These are phyloP conservation scores for Pezicula radicicola DNA, from an alignment of 2,329 filamentous ascomycete species.

Conservation along the genomic window DNA sequence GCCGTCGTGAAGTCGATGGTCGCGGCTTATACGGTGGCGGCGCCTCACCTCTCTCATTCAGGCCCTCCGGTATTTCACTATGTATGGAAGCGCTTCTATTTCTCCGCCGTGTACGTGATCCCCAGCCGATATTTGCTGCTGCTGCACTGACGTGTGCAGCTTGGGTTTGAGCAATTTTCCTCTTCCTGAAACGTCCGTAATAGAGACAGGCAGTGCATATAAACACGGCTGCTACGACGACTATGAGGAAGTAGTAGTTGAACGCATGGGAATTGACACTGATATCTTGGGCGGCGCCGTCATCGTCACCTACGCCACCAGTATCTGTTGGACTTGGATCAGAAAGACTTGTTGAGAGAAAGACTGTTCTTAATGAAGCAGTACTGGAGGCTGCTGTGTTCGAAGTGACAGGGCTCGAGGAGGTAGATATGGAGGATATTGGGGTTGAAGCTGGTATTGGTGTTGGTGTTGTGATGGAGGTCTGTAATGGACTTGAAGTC, in stretches of 20 bases:
- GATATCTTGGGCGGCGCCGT: no score
- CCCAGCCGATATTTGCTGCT: no score
- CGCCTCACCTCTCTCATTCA: slow-evolving; percentile 62
- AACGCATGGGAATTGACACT: slow-evolving; percentile 44
- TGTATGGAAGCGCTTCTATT: background rate
- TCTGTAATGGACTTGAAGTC: no score
- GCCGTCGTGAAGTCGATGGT: slow-evolving; percentile 13
- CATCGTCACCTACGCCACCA: no score
- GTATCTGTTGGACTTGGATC: background rate
- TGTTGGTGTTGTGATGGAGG: background rate
- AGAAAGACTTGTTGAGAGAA: no score
- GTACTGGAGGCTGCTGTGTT: background rate
- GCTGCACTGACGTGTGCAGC: no score
- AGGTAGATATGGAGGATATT: slow-evolving; percentile 1
- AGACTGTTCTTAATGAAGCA: no score
- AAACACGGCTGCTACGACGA: slow-evolving; percentile 42
- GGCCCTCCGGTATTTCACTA: slow-evolving; percentile 43
- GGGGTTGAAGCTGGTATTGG: slow-evolving; percentile 3
- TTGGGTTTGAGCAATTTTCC: slow-evolving; percentile 11
- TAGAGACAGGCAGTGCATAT: slow-evolving; percentile 39
- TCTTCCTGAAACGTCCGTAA: slow-evolving; percentile 34
- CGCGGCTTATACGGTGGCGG: slow-evolving; percentile 55
- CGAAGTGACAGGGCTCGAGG: background rate
- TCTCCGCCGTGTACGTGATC: background rate
- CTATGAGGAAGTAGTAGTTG: slow-evolving; percentile 50